phyloP scores from a whole-genome alignment of 441 rosid species.

The Adansonia madagascariensis region DNA sequence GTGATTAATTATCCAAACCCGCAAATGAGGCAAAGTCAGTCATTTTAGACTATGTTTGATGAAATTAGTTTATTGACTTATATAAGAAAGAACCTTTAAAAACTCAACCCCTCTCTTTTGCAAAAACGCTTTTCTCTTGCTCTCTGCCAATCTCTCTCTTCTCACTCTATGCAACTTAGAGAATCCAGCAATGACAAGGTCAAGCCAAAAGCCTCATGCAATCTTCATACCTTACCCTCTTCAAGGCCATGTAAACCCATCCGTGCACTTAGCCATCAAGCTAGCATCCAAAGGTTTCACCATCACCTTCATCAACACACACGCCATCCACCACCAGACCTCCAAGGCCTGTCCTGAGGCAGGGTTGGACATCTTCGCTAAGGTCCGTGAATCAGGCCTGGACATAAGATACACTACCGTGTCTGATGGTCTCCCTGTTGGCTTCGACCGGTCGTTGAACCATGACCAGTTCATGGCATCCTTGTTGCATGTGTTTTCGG shows the following conservation, averaged over 20 bases:
- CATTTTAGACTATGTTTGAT: slow-evolving; percentile 11
- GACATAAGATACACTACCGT: slow-evolving; percentile 62
- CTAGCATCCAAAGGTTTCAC: slow-evolving; percentile 67
- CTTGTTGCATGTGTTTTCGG: slow-evolving; percentile 45
- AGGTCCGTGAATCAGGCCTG: slow-evolving; percentile 49
- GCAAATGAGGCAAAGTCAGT: slow-evolving; percentile 28
- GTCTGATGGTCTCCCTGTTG: slow-evolving; percentile 61
- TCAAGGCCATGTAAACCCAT: slow-evolving; percentile 69
- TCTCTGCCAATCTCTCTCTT: neutral
- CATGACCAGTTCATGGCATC: slow-evolving; percentile 56
- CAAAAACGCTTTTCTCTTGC: neutral
- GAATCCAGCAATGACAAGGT: slow-evolving; percentile 30
- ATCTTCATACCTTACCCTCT: slow-evolving; percentile 58
- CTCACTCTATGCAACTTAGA: neutral
- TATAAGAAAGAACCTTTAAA: neutral
- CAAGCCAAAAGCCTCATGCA: slow-evolving; percentile 47
- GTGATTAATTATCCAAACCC: neutral
- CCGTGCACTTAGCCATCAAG: slow-evolving; percentile 58
- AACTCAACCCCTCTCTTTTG: neutral
- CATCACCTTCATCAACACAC: slow-evolving; percentile 62
- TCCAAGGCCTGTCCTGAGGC: slow-evolving; percentile 25
- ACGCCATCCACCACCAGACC: slow-evolving; percentile 51
- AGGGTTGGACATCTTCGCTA: slow-evolving; percentile 44
- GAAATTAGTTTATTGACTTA: neutral
- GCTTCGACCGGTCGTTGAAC: slow-evolving; percentile 55